Evolutionary conservation across 2,329 filamentous ascomycete genomes (phyloP), one percentile per base, ranked within the genome.

Genomic region (Pseudofabraea citricarpa): DNA sequence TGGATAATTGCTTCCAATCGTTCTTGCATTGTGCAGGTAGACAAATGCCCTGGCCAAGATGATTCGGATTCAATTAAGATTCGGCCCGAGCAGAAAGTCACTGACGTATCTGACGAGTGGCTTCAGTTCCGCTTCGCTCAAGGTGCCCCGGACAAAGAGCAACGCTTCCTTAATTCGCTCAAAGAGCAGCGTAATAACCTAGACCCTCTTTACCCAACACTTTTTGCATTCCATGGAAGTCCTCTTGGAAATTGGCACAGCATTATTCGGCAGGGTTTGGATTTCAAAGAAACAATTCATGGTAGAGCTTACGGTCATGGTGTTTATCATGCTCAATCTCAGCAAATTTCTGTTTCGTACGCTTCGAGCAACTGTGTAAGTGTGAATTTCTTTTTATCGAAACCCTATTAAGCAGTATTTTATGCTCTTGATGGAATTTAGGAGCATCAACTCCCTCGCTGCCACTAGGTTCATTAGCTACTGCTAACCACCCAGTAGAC

Each of bases 1-100:
- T 96, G 90, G 90, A 87, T 95, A 48, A 79, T 96, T 45, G 87
- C 90, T 0, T 95, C 90, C 0, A 95, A 95, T 56, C 75, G 88
- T 36, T 91, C 90, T 1, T 90, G 84, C 54, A 93, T 96, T 47
- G 73, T 91, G 36, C 82, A 91, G 53, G 82, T 93, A 13, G 79
- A 83, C 33, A 64, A 65, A 31, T 60, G 44, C 16, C 47, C 56
- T 10, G 52, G 52, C 4, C 44, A 56, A 9, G 51, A 55, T 7
- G 55, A 57, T 16, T 24, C 45, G 23, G 29, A 41, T 9, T 36
- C 41, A 16, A 43, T 44, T 7, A 60, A 55, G 29, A 36, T 53
- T 15, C 51, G 55, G 45, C 49, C 57, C 19, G 56, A 60, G 35
- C 59, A 63, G 31, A 59, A 53, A 46, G 73, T 93, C 3, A 68